Evolutionary conservation across 148 eudicot species (phyloP), one percentile per base, ranked within the genome.

Genomic region (Tetragonia tetragonoides): DNA sequence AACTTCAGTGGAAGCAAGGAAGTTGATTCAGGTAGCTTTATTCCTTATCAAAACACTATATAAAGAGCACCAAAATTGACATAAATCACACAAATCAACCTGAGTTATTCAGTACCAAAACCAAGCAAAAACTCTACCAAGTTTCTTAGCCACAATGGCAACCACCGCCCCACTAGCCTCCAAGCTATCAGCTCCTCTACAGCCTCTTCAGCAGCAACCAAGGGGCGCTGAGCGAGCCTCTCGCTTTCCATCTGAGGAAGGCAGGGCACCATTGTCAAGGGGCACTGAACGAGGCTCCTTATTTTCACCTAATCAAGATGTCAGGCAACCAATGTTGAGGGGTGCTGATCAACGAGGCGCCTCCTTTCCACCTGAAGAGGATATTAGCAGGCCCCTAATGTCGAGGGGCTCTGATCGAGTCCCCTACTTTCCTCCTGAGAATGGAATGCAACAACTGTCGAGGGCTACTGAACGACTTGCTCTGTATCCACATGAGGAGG

Each of bases 1-100:
- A 70, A 80, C 74, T 74, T 49, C 46, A 24, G n/a, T 60, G 18
- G 76, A 82, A 82, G 85, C 81, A 82, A 82, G 85, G 85, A 82
- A 82, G 85, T 82, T 75, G 82, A 82, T 82, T 82, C 85, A 82
- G 23, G n/a, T 74, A n/a, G 10, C 85, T 78, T 82, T 82, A 82
- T 78, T 78, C 82, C 76, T 42, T 64, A 18, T n/a, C 70, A 7
- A 46, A 56, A 41, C 57, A 16, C 78, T 82, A 82, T 82, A 78
- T 21, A 82, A 74, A 3, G 18, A 8, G 11, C 42, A n/a, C 41
- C 23, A 40, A 20, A 49, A 14, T 78, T 5, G 12, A 18, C 20
- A 75, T 60, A 3, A 70, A 74, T 34, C 72, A 39, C 64, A 78
- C 28, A 81, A 51, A 7, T 24, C 40, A 37, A 24, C 3, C 74